Base-by-base conservation (phyloP, 2,329 filamentous ascomycete species). In the Pyrenochaeta sp. region DNA sequence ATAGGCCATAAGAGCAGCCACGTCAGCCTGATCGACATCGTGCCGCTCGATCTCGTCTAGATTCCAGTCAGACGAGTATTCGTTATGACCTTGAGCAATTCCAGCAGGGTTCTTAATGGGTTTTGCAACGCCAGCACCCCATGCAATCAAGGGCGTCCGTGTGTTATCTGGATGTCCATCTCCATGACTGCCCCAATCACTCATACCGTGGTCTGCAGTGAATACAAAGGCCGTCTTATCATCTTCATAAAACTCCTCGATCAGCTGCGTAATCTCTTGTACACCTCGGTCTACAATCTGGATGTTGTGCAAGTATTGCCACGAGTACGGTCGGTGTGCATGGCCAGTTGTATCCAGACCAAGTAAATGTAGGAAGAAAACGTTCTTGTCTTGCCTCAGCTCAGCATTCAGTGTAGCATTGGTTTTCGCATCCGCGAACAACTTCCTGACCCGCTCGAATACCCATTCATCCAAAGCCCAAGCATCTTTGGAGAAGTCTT, bases 191-290 rank as follows among this genome's bases (percentile, higher is more conserved):
- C 96, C 95, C 89, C 90, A 97, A 76, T 99, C 95, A 70, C 92
- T 98, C 95, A 99, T 99, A 15, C 95, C 95, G 75, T 99, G 95
- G 71, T 99, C 95, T 7, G 95, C 95, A 1, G 96, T 99, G 72
- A 99, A 99, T 14, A 99, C 86, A 73, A 94, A 99, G 0, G 96
- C 92, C 0, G 95, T 98, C 75, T 95, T 88, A 49, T 85, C 89
- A 60, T 87, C 86, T 64, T 79, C 83, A 68, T 97, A 99, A 72
- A 98, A 99, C 11, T 89, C 85, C 31, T 96, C 87, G 44, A 97
- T 88, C 48, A 97, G 73, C 59, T 90, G 83, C 0, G 90, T 89
- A 44, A 97, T 89, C 75, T 97, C 90, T 75, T 90, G 83, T 1
- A 99, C 90, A 2, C 95, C 95, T 65, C 92, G 80, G 69, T 99